These are phyloP conservation scores for Lactarius sanguifluus DNA, from an alignment of 768 basidiomycete genomes.

Conservation along the genomic window DNA sequence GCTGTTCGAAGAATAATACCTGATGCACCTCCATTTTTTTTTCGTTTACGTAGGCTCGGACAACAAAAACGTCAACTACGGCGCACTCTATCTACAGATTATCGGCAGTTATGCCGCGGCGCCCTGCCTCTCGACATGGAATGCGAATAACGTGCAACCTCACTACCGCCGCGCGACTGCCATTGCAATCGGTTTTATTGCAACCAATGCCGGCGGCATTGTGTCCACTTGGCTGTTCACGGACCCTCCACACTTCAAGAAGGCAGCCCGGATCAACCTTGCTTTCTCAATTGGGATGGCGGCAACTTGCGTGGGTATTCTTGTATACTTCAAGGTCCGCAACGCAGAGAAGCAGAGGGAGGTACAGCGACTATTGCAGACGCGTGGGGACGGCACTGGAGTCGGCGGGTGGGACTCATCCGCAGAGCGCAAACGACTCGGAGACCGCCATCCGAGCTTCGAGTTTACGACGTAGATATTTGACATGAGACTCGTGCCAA, in stretches of 20 bases:
- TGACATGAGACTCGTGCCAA: too few species aligned
- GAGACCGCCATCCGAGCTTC: neutral
- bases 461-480: neutral
- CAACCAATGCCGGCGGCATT: conserved; percentile 23
- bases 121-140: conserved; percentile 33
- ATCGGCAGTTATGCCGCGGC: conserved; percentile 35
- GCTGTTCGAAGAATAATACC: neutral
- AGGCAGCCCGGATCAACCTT: conserved; percentile 20
- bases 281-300: conserved; percentile 17
- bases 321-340: conserved; percentile 7
- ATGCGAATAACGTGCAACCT: conserved; percentile 36
- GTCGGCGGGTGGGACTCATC: neutral
- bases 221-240: conserved; percentile 9
- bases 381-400: conserved; percentile 11
- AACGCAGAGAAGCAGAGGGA: conserved; percentile 14
- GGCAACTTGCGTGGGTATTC: neutral
- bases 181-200: conserved; percentile 34
- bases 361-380: conserved; percentile 4
- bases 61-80: conserved; percentile 32
- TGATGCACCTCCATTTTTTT: neutral
- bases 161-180: conserved; percentile 23
- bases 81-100: conserved; percentile 35
- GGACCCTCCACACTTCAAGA: conserved; percentile 15
- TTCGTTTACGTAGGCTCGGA: conserved; percentile 23
- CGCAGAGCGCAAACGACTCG: neutral